Evolutionary conservation across 345 rosid genomes (phyloP), one percentile per base, ranked within the genome.

Genomic region (Citrus sp.): DNA sequence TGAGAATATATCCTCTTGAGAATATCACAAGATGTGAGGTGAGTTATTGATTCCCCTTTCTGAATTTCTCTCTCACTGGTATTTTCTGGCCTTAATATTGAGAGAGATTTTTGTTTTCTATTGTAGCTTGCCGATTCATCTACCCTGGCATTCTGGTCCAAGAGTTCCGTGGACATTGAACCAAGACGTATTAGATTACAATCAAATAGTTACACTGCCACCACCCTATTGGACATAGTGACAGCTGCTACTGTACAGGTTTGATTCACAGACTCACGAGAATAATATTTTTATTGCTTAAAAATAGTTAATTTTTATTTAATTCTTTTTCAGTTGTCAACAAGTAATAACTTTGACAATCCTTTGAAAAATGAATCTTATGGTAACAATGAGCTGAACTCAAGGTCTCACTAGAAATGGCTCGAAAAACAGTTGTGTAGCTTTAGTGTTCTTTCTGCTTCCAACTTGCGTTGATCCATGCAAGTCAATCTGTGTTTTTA

Each of bases 201-300:
- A 79, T 94, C 99, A 74, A 94, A 86, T 79, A 89, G 93, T 85
- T 94, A 97, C 82, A 97, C 98, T 56, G 87, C 93, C 77, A 97
- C 85, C 78, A 87, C 97, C 35, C 95, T 97, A 82, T 88, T 97
- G 72, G 99, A 97, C 81, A 92, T 82, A 0, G 97, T 97, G 74
- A 97, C 98, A 49, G 99, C 99, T 78, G 99, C 99, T 35, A 94
- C 92, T 84, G 95, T 97, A 74, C 99, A 94, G 99, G 99, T 97
- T 75, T 59, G 63, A 35, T n/a, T 58, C 24, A 22, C 66, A 51
- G 60, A 63, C 55, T 54, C 28, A 2, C 75, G 32, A 76, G 27
- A 46, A 74, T 19, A 38, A 28, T 58, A 61, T 65, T 66, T 67
- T 49, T 5, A 27, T 16, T 77, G 38, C 58, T 71, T 22, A n/a